Base-by-base conservation (phyloP, 164 flowering plant species). In the Protea cynaroides region DNA sequence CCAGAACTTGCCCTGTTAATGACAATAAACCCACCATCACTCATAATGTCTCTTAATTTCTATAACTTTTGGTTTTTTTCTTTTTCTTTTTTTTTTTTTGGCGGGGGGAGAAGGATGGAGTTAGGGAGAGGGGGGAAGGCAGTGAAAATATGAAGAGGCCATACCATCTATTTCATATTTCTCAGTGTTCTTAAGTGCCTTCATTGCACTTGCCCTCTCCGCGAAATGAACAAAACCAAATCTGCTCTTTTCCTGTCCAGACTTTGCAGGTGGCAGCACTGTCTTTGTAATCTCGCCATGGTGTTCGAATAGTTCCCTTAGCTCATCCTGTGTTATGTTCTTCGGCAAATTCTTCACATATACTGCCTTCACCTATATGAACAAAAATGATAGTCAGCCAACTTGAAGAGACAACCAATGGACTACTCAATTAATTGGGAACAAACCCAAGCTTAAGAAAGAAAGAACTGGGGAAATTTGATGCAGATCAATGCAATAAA, bases 321-420 rank as follows among this genome's bases (percentile, higher is more conserved):
- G 69, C 80, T 80, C 80, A 60, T 89, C 94, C 57, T 83, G 84
- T 0, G 84, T 81, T 11, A 84, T 73, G 59, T 84, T 69, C 67
- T 86, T 83, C 0, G 98, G 98, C 69, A 92, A 68, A 69, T 92
- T 84, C 69, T 89, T 92, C 62, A 92, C 92, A 79, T 89, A 89
- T 3, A 89, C 78, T 22, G 95, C 96, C 71, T 89, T 92, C 15
- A 89, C 92, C 98, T 92, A 83, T 37, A 59, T 22, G 46, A 54
- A 37, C 56, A 54, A 59, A 63, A 47, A 4, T 22, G 8, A 47
- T 19, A 24, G 62, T 38, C 44, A 58, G 17, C 56, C 49, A 15
- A 59, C 15, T 36, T 17, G 11, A 59, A 51, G 12, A 11, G 14
- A 57, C 4, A 18, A 19, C 19, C 8, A 40, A 55, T 7, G 18